These are phyloP conservation scores for Pythium insidiosum DNA, from an alignment of 352 stramenopile species.

Conservation along the genomic window DNA sequence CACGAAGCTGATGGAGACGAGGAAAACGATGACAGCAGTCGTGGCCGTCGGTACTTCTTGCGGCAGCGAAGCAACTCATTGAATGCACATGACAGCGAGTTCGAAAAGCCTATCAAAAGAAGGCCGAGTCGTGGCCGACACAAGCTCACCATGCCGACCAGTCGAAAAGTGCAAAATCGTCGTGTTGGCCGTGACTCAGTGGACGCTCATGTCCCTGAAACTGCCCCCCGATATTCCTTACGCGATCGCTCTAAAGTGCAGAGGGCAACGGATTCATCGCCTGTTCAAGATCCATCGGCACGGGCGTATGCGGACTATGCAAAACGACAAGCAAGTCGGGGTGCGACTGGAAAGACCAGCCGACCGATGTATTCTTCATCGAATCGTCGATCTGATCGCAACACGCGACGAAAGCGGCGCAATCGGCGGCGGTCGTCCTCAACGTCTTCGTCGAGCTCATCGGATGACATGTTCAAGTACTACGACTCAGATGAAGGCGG, in stretches of 20 bases:
- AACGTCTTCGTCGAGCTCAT: slow-evolving; percentile 27
- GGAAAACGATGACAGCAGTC: slow-evolving; percentile 11
- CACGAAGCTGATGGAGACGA: slow-evolving; percentile 20
- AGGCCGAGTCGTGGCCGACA: slow-evolving; percentile 1
- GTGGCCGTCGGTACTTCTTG: slow-evolving; percentile 27
- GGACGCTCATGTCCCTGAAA: slow-evolving; percentile 9
- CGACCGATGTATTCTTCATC: slow-evolving; percentile 5
- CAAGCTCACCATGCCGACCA: neutral
- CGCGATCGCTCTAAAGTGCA: slow-evolving; percentile 66
- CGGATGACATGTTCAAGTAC: slow-evolving; percentile 43
- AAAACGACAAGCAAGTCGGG: slow-evolving; percentile 51
- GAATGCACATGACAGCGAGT: neutral
- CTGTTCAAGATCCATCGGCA: slow-evolving; percentile 24
- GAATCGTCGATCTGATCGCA: slow-evolving; percentile 20
- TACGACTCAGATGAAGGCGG: slow-evolving; percentile 59
- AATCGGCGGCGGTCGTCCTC: slow-evolving; percentile 30
- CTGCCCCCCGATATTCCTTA: slow-evolving; percentile 49
- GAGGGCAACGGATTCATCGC: slow-evolving; percentile 17
- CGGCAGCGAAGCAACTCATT: slow-evolving; percentile 20
- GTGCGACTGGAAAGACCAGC: slow-evolving; percentile 6
- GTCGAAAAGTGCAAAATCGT: no score
- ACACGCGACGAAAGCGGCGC: slow-evolving; percentile 6
- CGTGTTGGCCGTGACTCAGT: neutral
- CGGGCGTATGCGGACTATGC: slow-evolving; percentile 54
- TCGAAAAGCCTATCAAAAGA: slow-evolving; percentile 4